Conservation (phyloP, 1,284 basidiomycete genomes). For the Moesziomyces sp. region DNA sequence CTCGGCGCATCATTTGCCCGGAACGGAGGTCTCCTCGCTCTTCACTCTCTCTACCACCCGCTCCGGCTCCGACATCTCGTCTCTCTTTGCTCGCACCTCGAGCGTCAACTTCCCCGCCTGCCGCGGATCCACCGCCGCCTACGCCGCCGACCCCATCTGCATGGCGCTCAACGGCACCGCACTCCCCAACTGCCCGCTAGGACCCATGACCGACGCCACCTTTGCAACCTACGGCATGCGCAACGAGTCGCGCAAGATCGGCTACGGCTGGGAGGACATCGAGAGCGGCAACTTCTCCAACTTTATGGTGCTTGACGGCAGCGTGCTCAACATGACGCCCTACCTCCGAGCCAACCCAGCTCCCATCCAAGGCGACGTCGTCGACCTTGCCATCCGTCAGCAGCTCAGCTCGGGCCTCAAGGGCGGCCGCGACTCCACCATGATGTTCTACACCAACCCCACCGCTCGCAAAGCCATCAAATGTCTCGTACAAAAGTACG, state of each 20-base stretch:
- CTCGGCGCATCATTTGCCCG: constrained; percentile 70
- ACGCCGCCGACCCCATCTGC: constrained; percentile 82
- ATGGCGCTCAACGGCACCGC: constrained; percentile 53
- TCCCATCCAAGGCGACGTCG: constrained; percentile 77
- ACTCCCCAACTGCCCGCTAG: constrained; percentile 73
- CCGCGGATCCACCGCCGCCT: constrained; percentile 70
- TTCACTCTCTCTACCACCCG: constrained; percentile 71
- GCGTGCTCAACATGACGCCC: constrained; percentile 89
- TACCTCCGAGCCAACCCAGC: constrained; percentile 82
- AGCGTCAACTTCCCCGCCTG: constrained; percentile 71
- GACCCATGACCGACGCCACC: constrained; percentile 36
- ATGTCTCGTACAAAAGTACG: constrained; percentile 61
- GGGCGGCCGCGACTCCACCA: constrained; percentile 85
- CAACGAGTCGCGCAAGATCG: constrained; percentile 50
- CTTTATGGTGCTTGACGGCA: constrained; percentile 81
- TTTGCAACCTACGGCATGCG: constrained; percentile 37
- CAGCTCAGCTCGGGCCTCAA: constrained; percentile 72
- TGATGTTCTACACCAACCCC: constrained; percentile 54
- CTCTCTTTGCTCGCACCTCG: constrained; percentile 73
- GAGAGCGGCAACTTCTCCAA: constrained; percentile 44
- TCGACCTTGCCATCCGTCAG: constrained; percentile 85
- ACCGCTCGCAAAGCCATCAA: constrained; percentile 50
- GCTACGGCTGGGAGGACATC: constrained; percentile 64
- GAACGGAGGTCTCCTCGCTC: constrained; percentile 71
- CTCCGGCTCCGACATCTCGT: constrained; percentile 87